Conservation (phyloP, 139 green algal species). For the Trebouxia sp. region DNA sequence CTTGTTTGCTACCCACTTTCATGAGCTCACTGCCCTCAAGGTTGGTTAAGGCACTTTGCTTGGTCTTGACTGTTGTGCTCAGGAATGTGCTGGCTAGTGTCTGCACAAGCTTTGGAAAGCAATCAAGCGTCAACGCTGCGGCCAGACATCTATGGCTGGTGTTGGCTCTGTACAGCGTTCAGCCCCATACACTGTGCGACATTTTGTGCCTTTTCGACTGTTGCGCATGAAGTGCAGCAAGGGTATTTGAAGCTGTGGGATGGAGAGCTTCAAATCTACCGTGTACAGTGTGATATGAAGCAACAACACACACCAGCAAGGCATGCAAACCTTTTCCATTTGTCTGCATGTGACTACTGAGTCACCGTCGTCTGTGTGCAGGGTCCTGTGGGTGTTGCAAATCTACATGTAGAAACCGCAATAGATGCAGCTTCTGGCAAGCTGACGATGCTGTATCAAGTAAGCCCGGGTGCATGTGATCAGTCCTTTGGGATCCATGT, state of each 20-base stretch:
- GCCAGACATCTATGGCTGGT: too few relatives aligned
- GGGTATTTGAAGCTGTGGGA: too few relatives aligned
- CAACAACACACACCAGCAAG: neutral
- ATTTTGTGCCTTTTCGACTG: too few relatives aligned
- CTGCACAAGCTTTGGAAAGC: too few relatives aligned
- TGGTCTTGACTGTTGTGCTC: too few relatives aligned
- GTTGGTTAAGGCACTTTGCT: slow-evolving; percentile 41
- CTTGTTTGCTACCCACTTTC: slow-evolving; percentile 98
- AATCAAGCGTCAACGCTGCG: too few relatives aligned
- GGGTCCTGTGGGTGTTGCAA: slow-evolving; percentile 67
- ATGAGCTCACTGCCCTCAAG: slow-evolving; percentile 91
- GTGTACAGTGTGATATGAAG: neutral
- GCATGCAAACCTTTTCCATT: neutral
- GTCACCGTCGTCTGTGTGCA: neutral
- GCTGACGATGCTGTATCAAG: slow-evolving; percentile 95
- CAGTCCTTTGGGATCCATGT: slow-evolving; percentile 96
- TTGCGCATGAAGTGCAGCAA: too few relatives aligned
- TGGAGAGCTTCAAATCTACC: neutral
- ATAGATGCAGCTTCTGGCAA: slow-evolving; percentile 64
- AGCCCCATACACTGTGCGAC: too few relatives aligned
- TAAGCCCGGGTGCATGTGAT: slow-evolving; percentile 82
- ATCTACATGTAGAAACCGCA: slow-evolving; percentile 78
- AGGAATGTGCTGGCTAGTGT: too few relatives aligned
- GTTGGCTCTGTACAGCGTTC: too few relatives aligned
- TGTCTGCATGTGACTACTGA: neutral